phyloP scores from a whole-genome alignment of 2,329 filamentous ascomycete genomes.

The Mycosphaerella arachidis region DNA sequence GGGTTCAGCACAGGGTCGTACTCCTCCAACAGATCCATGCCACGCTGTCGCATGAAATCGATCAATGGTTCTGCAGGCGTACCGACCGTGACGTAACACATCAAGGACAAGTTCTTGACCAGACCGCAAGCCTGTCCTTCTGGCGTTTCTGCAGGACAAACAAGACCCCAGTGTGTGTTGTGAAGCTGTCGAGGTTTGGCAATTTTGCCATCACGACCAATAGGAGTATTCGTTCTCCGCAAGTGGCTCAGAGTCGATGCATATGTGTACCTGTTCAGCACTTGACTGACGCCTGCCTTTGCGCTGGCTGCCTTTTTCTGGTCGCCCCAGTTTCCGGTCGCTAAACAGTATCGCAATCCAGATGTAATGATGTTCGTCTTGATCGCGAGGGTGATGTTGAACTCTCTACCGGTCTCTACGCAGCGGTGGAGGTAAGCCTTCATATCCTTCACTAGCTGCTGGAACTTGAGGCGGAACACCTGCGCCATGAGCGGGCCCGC shows the following conservation, averaged over 20 bases:
- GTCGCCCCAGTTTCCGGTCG: constrained; percentile 98
- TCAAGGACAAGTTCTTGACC: constrained; percentile 94
- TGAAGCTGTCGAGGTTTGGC: constrained; percentile 96
- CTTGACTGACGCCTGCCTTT: constrained; percentile 95
- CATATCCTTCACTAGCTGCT: constrained; percentile 85
- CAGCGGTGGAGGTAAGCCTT: constrained; percentile 87
- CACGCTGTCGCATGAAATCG: constrained; percentile 91
- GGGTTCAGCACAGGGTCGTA: constrained; percentile 67
- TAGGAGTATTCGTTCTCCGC: constrained; percentile 93
- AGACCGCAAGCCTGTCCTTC: constrained; percentile 97
- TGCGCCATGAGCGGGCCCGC: constrained; percentile 93
- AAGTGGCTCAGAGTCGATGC: constrained; percentile 95
- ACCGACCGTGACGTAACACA: constrained; percentile 97
- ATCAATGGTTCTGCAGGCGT: constrained; percentile 85
- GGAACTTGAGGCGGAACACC: constrained; percentile 86
- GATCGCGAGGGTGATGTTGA: constrained; percentile 85
- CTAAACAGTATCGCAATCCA: constrained; percentile 91
- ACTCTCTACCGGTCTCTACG: constrained; percentile 82
- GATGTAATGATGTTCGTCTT: constrained; percentile 89
- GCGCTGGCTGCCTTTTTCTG: constrained; percentile 96
- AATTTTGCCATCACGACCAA: constrained; percentile 95
- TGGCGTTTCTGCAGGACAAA: constrained; percentile 94
- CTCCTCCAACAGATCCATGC: constrained; percentile 95
- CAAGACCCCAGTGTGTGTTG: constrained; percentile 97
- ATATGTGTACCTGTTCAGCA: constrained; percentile 96